Evolutionary conservation across 176 grass and related monocot species (phyloP).

Genomic region (Carex cristatella): DNA sequence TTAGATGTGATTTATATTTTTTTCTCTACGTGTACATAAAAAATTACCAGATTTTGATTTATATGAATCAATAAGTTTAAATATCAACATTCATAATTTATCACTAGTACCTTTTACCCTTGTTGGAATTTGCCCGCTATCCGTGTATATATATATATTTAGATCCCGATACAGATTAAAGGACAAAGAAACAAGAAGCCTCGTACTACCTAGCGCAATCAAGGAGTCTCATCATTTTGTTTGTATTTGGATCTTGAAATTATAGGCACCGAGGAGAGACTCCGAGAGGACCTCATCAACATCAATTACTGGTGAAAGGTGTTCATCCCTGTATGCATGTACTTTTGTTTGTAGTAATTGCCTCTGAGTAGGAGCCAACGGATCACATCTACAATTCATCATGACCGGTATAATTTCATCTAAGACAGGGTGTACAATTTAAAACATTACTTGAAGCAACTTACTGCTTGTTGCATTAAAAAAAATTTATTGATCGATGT

Average conservation of each 20-base stretch:
- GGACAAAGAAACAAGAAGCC: not conserved
- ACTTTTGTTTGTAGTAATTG: slow-evolving; percentile 1
- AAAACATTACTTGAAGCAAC: not conserved
- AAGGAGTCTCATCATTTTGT: not conserved
- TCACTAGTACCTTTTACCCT: not conserved
- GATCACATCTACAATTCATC: slow-evolving; percentile 13
- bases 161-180: not conserved
- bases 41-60: no score
- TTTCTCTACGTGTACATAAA: no score
- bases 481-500: no score
- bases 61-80: no score
- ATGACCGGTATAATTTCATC: slow-evolving; percentile 1
- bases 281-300: not conserved
- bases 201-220: slow-evolving; percentile 1
- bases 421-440: not conserved
- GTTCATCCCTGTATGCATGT: not conserved
- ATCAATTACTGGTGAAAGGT: slow-evolving; percentile 3
- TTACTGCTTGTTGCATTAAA: not conserved
- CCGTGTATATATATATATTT: not conserved
- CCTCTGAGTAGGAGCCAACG: not conserved
- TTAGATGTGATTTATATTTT: no score
- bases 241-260: not conserved
- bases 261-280: no score
- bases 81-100: no score
- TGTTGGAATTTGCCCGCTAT: not conserved